phyloP scores from a whole-genome alignment of 352 stramenopile species.

The Stephanocyclus meneghinianus region DNA sequence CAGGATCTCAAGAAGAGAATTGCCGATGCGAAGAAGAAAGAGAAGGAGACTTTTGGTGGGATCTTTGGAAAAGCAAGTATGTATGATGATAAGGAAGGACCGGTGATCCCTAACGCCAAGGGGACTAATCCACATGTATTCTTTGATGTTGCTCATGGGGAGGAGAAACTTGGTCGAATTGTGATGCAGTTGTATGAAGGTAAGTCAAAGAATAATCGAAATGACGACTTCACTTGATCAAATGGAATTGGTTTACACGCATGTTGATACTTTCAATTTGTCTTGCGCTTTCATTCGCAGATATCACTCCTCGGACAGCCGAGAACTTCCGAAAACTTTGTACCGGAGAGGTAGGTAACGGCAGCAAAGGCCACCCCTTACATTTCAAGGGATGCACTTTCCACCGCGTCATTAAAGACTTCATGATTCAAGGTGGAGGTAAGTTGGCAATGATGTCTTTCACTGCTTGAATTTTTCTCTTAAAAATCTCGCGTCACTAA shows the following conservation, averaged over 20 bases:
- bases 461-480: not conserved
- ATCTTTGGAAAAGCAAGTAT: conserved; percentile 94
- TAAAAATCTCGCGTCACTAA: not conserved
- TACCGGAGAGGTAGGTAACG: conserved; percentile 93
- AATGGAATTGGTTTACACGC: too few species aligned
- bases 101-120: conserved; percentile 73
- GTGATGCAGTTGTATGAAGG: conserved; percentile 86
- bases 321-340: conserved; percentile 98
- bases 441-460: not conserved
- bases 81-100: conserved; percentile 95
- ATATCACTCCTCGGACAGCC: conserved; percentile 96
- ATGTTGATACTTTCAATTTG: not conserved
- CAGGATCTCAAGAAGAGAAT: conserved; percentile 69
- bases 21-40: conserved; percentile 88
- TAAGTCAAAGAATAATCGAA: not conserved
- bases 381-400: conserved; percentile 98
- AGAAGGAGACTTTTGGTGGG: conserved; percentile 94
- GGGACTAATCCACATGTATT: conserved; percentile 94
- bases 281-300: conserved; percentile 17
- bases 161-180: conserved; percentile 77
- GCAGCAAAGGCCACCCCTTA: conserved; percentile 84
- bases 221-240: too few species aligned
- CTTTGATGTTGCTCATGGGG: conserved; percentile 91
- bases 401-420: conserved; percentile 97
- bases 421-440: conserved; percentile 95